These are phyloP conservation scores for Phytophthora multivora DNA, from an alignment of 352 stramenopile genomes.

Conservation along the genomic window DNA sequence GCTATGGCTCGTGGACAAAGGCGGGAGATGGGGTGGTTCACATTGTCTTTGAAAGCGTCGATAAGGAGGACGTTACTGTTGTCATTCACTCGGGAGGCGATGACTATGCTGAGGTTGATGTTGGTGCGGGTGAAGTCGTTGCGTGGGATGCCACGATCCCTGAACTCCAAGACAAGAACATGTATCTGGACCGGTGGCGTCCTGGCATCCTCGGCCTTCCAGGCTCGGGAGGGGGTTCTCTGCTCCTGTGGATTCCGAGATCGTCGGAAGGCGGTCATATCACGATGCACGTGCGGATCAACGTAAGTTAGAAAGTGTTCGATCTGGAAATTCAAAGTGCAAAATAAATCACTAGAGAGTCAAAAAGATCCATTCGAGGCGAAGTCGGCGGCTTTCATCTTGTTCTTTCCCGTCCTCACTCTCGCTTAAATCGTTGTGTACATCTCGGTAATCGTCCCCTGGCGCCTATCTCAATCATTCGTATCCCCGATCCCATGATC, in stretches of 20 bases:
- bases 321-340: too few species aligned
- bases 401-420: too few species aligned
- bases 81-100: conserved; percentile 17
- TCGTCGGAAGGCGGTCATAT: conserved; percentile 10
- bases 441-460: conserved; percentile 27
- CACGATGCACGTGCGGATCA: conserved; percentile 11
- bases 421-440: background rate
- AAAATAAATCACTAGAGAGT: too few species aligned
- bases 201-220: conserved; percentile 10
- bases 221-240: conserved; percentile 13
- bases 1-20: conserved; percentile 27
- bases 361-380: too few species aligned
- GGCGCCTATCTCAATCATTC: conserved; percentile 26
- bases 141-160: conserved; percentile 1
- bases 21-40: conserved; percentile 21
- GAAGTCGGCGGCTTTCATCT: too few species aligned
- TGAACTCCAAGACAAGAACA: background rate
- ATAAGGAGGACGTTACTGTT: conserved; percentile 18
- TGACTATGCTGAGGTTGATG: background rate
- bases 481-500: conserved; percentile 24
- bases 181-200: conserved; percentile 25
- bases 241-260: conserved; percentile 18
- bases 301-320: conserved; percentile 2
- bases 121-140: conserved; percentile 11
- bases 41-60: conserved; percentile 20